Percentiles rank a stretch among this genome's conserved stretches.
phyloP scores from a whole-genome alignment of 805 yeast species.

The Saccharomycopsis javanensis region DNA sequence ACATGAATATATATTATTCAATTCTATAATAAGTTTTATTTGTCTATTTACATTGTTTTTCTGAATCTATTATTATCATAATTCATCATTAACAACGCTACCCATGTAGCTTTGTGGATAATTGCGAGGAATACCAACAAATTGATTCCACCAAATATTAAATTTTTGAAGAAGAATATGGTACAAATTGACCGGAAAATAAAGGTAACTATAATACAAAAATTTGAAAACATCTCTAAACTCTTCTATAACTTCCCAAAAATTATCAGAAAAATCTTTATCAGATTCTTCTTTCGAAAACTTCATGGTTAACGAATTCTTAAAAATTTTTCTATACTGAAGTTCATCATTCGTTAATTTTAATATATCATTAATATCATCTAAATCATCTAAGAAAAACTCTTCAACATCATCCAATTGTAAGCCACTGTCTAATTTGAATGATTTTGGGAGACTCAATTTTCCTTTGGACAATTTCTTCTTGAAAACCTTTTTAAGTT shows the following conservation, averaged over 20 bases:
- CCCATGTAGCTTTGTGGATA: not conserved
- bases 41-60: not conserved
- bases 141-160: slow-evolving; percentile 16
- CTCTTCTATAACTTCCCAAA: slow-evolving; percentile 15
- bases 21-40: not conserved
- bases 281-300: slow-evolving; percentile 8
- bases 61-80: not conserved
- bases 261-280: slow-evolving; percentile 14
- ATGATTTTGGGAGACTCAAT: slow-evolving; percentile 3
- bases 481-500: slow-evolving; percentile 7
- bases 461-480: slow-evolving; percentile 5
- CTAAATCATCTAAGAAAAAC: slow-evolving; percentile 2
- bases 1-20: not conserved
- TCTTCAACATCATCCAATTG: not conserved
- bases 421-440: not conserved
- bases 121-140: slow-evolving; percentile 10
- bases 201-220: slow-evolving; percentile 12
- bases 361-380: slow-evolving; percentile 19
- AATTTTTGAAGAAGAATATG: slow-evolving; percentile 2
- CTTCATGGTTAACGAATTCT: slow-evolving; percentile 11
- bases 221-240: slow-evolving; percentile 17
- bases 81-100: not conserved
- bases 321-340: slow-evolving; percentile 6
- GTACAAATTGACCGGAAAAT: slow-evolving; percentile 16
- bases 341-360: slow-evolving; percentile 12